Evolutionary conservation across 257 asterid species (phyloP), one percentile per base, ranked within the genome.

Genomic region (Pogostemon cablin): DNA sequence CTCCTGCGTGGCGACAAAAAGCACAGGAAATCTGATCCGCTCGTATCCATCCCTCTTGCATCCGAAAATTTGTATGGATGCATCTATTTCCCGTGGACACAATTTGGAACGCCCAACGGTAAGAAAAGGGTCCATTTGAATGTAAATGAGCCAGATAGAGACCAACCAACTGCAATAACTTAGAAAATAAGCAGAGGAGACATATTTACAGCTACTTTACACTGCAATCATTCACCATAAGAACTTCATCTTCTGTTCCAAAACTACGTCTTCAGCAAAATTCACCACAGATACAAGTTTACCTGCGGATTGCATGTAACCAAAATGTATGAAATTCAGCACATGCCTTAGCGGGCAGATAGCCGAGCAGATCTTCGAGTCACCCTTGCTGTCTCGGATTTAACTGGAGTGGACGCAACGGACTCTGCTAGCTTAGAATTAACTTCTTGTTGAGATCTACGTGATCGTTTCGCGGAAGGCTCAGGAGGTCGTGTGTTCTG

Each of bases 291-390:
- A 25, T 41, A 20, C 25, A 20, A 20, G 25, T 46, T 35, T 7
- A 32, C 43, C 63, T 17, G 62, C 11, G 5, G 54, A 9, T 56
- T 50, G 10, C 73, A 20, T 20, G 25, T 20, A 20, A 20, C 25
- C 25, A 47, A 49, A 59, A 12, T 52, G 62, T 46, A 58, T 20
- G 25, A 20, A 20, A 20, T 20, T 20, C 69, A 12, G 69, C 71
- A 40, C 9, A 11, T 62, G 42, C 60, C 63, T 79, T 75, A 83
- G 72, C 48, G 73, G 61, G 78, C 64, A 65, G 58, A 66, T 46
- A 70, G 79, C 48, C 95, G 77, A 59, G 83, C 56, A 54, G 97
- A 85, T 2, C 79, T 75, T 43, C 92, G 78, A 65, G 96, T 83
- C 65, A 74, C 71, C 82, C 91, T 86, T 53, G 78, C 78, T 0